These are phyloP conservation scores for Stephania japonica DNA, from an alignment of 164 flowering plant genomes.

Conservation along the genomic window DNA sequence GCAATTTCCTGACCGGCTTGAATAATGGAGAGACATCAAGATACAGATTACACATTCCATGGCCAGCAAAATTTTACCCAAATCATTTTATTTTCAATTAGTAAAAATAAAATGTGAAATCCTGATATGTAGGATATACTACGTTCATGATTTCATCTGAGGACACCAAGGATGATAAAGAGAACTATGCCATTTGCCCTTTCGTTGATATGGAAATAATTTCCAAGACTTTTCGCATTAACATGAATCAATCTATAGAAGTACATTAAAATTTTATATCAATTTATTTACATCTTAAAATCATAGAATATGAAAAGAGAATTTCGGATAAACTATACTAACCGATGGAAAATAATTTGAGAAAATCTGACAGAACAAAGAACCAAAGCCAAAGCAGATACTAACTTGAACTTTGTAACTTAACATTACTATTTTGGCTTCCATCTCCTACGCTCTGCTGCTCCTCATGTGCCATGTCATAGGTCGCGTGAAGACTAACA, in stretches of 20 bases:
- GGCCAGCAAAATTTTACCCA: too few relatives aligned
- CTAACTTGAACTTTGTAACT: background rate
- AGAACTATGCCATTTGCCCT: too few relatives aligned
- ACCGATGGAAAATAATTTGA: background rate
- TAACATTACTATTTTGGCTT: background rate
- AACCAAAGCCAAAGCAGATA: background rate
- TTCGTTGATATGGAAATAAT: too few relatives aligned
- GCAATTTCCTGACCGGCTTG: too few relatives aligned
- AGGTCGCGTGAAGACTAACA: constrained; percentile 78
- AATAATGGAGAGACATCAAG: too few relatives aligned
- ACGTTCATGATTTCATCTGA: too few relatives aligned
- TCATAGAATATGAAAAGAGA: background rate
- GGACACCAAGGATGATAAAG: too few relatives aligned
- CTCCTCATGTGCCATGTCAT: constrained; percentile 56
- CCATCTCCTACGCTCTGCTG: background rate
- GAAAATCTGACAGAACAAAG: background rate
- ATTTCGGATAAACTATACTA: too few relatives aligned
- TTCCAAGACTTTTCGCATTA: background rate
- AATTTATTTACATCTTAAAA: background rate
- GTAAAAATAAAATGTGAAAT: too few relatives aligned
- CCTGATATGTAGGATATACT: too few relatives aligned
- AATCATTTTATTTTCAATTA: too few relatives aligned
- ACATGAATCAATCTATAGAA: background rate
- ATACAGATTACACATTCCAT: too few relatives aligned
- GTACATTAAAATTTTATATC: background rate